Conservation (phyloP, 169 alveolate species). For the Plasmodium inui region DNA sequence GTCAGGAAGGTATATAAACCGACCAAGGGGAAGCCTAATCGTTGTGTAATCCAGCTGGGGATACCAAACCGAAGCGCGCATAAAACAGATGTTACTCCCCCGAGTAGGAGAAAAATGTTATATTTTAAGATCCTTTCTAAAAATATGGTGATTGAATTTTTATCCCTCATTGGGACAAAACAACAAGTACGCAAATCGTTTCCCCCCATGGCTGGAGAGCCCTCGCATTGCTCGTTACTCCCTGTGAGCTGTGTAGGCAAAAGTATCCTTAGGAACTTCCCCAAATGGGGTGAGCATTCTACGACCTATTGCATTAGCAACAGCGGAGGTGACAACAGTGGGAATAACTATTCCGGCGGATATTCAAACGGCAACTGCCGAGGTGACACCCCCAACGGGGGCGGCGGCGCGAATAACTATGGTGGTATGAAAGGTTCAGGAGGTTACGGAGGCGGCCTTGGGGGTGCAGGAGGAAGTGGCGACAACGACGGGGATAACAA, state of each 20-base stretch:
- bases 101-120: neutral
- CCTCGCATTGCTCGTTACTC: neutral
- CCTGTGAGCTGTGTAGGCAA: neutral
- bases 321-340: neutral
- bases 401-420: neutral
- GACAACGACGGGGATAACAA: constrained; percentile 1
- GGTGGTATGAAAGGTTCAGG: neutral
- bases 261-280: neutral
- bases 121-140: neutral
- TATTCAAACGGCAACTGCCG: constrained; percentile 1
- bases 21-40: neutral
- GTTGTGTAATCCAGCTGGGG: neutral
- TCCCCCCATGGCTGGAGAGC: neutral
- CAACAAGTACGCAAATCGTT: neutral
- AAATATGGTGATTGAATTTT: neutral
- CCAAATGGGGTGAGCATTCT: neutral
- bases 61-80: neutral
- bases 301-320: neutral
- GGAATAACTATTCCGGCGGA: neutral
- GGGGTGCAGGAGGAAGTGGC: constrained; percentile 9
- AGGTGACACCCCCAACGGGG: neutral
- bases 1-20: neutral
- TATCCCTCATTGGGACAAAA: neutral
- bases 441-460: neutral
- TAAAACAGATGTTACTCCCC: neutral